Percentiles rank a stretch among this genome's conserved stretches.
Evolutionary conservation across 192 early-diverging fungal species (phyloP).

Genomic region (Gonapodya prolifera): DNA sequence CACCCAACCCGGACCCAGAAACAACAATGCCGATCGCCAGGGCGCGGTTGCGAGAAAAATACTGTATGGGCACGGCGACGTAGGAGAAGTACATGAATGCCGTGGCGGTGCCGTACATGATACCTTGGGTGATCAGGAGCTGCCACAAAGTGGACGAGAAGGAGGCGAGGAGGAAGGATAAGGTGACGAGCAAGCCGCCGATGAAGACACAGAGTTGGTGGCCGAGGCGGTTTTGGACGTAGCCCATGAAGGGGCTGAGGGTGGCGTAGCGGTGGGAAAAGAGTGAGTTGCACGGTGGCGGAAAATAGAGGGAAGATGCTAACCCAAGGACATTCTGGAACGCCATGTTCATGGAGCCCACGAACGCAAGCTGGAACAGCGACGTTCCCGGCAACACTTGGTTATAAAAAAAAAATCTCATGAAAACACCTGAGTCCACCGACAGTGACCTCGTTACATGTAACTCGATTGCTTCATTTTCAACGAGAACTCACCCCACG

Average conservation of each 20-base stretch:
- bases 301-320: too few species aligned
- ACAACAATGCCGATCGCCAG: conserved; percentile 56
- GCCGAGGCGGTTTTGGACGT: neutral
- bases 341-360: neutral
- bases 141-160: conserved; percentile 29
- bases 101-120: conserved; percentile 39
- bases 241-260: neutral
- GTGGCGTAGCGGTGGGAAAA: too few species aligned
- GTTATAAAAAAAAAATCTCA: conserved; percentile 20
- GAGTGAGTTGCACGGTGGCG: too few species aligned
- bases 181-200: conserved; percentile 34
- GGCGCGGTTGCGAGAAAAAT: conserved; percentile 41
- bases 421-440: conserved; percentile 18
- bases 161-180: conserved; percentile 33
- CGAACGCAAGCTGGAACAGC: neutral
- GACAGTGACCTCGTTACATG: neutral
- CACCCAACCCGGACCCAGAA: conserved; percentile 51
- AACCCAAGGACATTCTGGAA: neutral
- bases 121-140: conserved; percentile 29
- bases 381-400: neutral
- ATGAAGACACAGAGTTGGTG: conserved; percentile 5
- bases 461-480: neutral
- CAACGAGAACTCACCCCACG: neutral
- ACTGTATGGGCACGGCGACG: conserved; percentile 44
- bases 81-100: conserved; percentile 44